Conservation (phyloP, 176 grass and related monocot genomes). For the Rhynchospora pubera region DNA sequence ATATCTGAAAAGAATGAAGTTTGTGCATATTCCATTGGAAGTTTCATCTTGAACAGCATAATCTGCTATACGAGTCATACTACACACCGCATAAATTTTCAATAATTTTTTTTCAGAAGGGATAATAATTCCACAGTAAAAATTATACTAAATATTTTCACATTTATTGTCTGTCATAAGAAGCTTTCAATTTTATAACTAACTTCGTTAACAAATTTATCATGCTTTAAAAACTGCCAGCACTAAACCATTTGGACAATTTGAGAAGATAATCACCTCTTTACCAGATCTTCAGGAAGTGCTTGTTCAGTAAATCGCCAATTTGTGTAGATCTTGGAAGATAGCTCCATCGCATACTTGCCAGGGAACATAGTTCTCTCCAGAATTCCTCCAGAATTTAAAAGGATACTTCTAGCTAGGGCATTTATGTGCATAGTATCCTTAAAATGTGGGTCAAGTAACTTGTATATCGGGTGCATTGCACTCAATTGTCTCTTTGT, state of each 20-base stretch:
- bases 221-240: not conserved
- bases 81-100: not conserved
- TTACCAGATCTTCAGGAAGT: conserved; percentile 72
- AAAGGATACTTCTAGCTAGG: conserved; percentile 73
- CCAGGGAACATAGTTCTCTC: conserved; percentile 80
- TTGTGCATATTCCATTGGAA: not conserved
- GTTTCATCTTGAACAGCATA: not conserved
- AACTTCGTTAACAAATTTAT: not conserved
- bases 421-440: conserved; percentile 90
- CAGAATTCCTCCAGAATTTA: conserved; percentile 53
- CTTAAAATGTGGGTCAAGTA: conserved; percentile 92
- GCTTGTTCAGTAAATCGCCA: conserved; percentile 81
- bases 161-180: not conserved
- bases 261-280: conserved; percentile 26
- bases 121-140: not conserved
- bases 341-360: conserved; percentile 73
- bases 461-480: conserved; percentile 89
- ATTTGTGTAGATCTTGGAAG: conserved; percentile 50
- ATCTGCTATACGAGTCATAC: not conserved
- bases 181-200: conserved; percentile 1
- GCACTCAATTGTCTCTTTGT: conserved; percentile 68
- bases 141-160: not conserved
- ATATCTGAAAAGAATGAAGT: not conserved
- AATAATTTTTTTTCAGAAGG: too few species aligned
- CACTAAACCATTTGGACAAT: not conserved